Base-by-base conservation (phyloP, 345 rosid genomes). In the Excoecaria cochinchinensis region DNA sequence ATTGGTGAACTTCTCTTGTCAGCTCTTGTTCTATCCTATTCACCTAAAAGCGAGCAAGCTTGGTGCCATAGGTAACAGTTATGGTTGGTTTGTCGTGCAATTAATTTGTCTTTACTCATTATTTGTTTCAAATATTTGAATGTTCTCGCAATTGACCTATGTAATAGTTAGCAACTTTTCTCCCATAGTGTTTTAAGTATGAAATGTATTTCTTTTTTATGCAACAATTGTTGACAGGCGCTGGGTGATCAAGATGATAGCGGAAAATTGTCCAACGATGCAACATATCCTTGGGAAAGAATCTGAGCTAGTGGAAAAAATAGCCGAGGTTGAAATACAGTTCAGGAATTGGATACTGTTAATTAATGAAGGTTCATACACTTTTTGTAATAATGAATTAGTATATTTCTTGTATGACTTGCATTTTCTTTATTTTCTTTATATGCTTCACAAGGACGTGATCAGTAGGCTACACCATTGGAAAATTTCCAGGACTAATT, bases 11-110 rank as follows among this genome's bases (percentile, higher is more conserved):
- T 95, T 77, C 77, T 40, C 64, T 81, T 93, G 59, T 90, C 98
- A 63, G 85, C 87, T 51, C 92, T 93, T 76, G 79, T 95, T 76
- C 92, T 93, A 73, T 93, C 98, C 15, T 78, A 80, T 88, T 88
- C 88, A 76, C 97, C 94, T 22, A 93, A 93, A 88, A 91, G 99
- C 65, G 98, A 95, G 64, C 89, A 87, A 70, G 93, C 98, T 71
- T 95, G 99, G 99, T 85, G 96, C 82, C 98, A 93, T 59, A 91
- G 97, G 97, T 93, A 74, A 50, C 47, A 39, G 42, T 19, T 24
- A 22, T 56, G 17, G 22, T 11, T 67, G 9, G 3, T 44, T 13
- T 19, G 15, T 71, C 48, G 74, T 40, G 19, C 72, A 22, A 42
- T 42, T 51, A 14, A 12, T 59, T 69, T 11, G 70, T 50, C 60